Base-by-base conservation (phyloP, 2,329 filamentous ascomycete genomes). In the Monilinia laxa region DNA sequence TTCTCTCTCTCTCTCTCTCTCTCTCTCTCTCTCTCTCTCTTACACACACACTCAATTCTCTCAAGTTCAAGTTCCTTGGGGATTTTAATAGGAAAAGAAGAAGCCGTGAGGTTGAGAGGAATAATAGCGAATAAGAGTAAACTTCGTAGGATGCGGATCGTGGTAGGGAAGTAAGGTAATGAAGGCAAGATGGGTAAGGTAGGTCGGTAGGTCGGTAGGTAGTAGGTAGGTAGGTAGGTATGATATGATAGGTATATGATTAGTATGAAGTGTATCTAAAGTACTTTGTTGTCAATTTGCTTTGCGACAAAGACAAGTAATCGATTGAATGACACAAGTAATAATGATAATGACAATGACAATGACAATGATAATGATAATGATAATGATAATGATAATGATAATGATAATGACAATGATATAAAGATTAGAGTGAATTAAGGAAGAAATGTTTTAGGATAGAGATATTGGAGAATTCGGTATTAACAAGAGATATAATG, bases 371-470 rank as follows among this genome's bases (percentile, higher is more conserved):
- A 35, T 35, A 66, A n/a, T n/a, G n/a, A n/a, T n/a, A n/a, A n/a
- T n/a, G n/a, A n/a, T n/a, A n/a, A n/a, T n/a, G n/a, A n/a, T n/a
- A n/a, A n/a, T n/a, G n/a, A n/a, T n/a, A n/a, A n/a, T n/a, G n/a
- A 35, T 35, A 35, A 35, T 35, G 31, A 35, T 9, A 35, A 35
- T 35, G 31, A 35, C 7, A 35, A 35, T 35, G 31, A 35, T 35
- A 66, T 55, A 60, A 67, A 64, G 49, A 67, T 58, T 52, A 45
- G 31, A 35, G 28, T 49, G 31, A 58, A 58, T 60, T 49, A 57
- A 64, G 67, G 10, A 23, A 47, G 54, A 38, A 9, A 6, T 9
- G 5, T 35, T 35, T 35, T 35, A 35, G 31, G 6, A 42, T 42
- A 42, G 40, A 9, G 40, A 42, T 35, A 42, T 4, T 42, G 40